These are phyloP conservation scores for Aureobasidium sp. DNA, from an alignment of 2,329 filamentous ascomycete species.

Conservation along the genomic window DNA sequence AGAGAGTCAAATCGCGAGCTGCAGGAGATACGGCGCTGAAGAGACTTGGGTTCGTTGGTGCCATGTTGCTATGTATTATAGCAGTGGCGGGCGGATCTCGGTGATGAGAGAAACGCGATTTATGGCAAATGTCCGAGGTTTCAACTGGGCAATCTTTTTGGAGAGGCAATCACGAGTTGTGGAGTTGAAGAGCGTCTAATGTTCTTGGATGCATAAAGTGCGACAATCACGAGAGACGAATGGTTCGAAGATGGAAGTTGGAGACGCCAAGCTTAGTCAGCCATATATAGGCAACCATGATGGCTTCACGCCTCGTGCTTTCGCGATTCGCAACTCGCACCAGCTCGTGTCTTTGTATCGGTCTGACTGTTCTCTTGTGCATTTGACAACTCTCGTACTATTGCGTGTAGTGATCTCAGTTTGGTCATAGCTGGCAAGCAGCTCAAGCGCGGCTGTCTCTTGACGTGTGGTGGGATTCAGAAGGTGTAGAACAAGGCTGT, in stretches of 20 bases:
- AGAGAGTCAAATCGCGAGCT: slow-evolving; percentile 64
- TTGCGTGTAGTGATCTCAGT: too few relatives aligned
- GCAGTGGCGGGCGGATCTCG: background rate
- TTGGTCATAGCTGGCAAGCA: too few relatives aligned
- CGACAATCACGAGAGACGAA: background rate
- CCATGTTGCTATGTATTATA: background rate
- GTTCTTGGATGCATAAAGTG: background rate
- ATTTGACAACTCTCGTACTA: background rate
- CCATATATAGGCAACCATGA: background rate
- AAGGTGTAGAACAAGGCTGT: background rate
- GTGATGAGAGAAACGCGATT: background rate
- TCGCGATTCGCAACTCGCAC: background rate
- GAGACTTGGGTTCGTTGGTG: slow-evolving; percentile 39
- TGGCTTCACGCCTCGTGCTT: background rate
- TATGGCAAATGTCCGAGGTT: background rate
- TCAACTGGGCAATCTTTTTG: background rate
- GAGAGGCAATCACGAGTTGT: background rate
- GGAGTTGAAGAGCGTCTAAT: background rate
- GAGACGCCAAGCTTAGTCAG: slow-evolving; percentile 11
- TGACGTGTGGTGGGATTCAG: background rate
- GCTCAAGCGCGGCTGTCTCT: background rate
- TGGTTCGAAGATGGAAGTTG: background rate
- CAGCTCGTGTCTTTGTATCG: background rate
- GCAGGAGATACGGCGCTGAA: slow-evolving; percentile 73
- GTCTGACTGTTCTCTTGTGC: background rate